phyloP scores from a whole-genome alignment of 805 yeast species.

The Zygosaccharomyces kombuchaensis region DNA sequence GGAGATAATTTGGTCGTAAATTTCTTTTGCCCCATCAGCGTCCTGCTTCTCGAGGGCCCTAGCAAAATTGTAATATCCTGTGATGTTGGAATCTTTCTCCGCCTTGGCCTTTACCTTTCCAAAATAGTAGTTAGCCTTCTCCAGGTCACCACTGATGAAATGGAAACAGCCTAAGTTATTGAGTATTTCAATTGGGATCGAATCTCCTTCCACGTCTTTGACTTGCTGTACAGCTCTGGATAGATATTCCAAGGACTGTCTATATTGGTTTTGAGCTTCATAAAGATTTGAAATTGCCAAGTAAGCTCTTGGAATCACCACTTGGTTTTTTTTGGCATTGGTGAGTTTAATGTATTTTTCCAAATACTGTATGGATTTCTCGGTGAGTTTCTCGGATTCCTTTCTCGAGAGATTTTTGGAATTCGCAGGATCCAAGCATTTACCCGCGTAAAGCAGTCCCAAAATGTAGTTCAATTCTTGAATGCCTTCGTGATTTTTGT shows the following conservation, averaged over 20 bases:
- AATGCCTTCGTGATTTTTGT: constrained; percentile 60
- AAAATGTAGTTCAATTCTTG: constrained; percentile 71
- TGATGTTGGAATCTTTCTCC: constrained; percentile 34
- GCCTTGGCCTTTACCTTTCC: constrained; percentile 39
- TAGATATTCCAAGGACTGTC: constrained; percentile 63
- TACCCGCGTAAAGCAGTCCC: constrained; percentile 68
- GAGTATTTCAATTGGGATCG: constrained; percentile 53
- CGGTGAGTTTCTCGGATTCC: constrained; percentile 25
- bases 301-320: constrained; percentile 58
- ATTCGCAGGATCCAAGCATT: constrained; percentile 28
- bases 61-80: constrained; percentile 70
- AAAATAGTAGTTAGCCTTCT: constrained; percentile 55
- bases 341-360: constrained; percentile 68
- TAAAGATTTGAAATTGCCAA: constrained; percentile 64
- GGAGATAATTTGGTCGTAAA: constrained; percentile 54
- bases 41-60: constrained; percentile 57
- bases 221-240: constrained; percentile 55
- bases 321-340: constrained; percentile 51
- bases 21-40: constrained; percentile 21
- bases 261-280: constrained; percentile 57
- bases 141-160: constrained; percentile 57
- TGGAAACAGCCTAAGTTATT: constrained; percentile 85
- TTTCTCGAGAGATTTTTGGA: constrained; percentile 18
- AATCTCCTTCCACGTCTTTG: constrained; percentile 32
- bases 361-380: constrained; percentile 57